These are phyloP conservation scores for Penicillium sp. DNA, from an alignment of 2,329 filamentous ascomycete species.

Conservation along the genomic window DNA sequence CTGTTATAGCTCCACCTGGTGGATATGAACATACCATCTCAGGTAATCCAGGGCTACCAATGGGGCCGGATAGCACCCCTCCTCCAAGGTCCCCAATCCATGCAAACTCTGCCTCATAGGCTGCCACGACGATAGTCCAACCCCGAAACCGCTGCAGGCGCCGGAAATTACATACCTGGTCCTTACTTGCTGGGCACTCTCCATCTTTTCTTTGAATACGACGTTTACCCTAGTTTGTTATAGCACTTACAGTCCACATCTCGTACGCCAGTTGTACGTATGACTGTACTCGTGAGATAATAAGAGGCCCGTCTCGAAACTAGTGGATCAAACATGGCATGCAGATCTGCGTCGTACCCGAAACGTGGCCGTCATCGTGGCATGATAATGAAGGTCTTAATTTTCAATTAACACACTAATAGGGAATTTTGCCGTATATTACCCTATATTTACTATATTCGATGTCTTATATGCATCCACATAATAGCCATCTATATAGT, in stretches of 20 bases:
- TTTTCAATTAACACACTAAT: background rate
- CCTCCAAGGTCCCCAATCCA: constrained; percentile 25
- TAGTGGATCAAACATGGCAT: constrained; percentile 9
- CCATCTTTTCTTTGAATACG: background rate
- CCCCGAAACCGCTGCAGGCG: constrained; percentile 22
- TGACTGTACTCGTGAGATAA: constrained; percentile 21
- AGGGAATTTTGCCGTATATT: background rate
- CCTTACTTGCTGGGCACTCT: background rate
- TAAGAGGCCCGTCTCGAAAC: constrained; percentile 21
- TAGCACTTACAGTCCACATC: background rate
- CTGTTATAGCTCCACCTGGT: constrained; percentile 6
- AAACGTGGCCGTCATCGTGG: constrained; percentile 10
- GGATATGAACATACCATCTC: constrained; percentile 12
- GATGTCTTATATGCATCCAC: background rate
- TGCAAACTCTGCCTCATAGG: constrained; percentile 21
- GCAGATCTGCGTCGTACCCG: constrained; percentile 10
- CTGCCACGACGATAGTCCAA: constrained; percentile 9
- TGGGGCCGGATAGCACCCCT: constrained; percentile 17
- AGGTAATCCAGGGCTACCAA: constrained; percentile 18
- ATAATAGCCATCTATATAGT: background rate
- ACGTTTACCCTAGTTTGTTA: background rate
- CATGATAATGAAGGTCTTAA: background rate
- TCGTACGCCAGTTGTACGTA: background rate
- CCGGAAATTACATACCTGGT: constrained; percentile 17
- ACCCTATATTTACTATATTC: background rate